A percentile compares a stretch with the other conserved stretches of the same genome.
Conservation (phyloP, 768 basidiomycete genomes). For the Tylopilus sp. region DNA sequence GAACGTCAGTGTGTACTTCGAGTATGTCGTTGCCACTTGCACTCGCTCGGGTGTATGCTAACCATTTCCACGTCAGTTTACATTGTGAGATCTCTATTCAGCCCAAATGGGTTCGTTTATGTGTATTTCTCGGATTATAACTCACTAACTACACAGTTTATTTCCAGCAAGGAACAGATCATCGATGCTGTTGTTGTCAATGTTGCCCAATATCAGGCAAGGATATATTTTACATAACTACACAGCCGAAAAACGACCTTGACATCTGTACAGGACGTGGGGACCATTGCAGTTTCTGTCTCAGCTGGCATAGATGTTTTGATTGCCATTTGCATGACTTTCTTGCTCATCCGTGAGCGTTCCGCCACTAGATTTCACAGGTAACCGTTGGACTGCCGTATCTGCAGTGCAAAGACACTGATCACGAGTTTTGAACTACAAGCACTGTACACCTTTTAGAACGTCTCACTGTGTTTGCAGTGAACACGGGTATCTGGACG, state of each 20-base stretch:
- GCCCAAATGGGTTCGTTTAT: slow-evolving; percentile 1
- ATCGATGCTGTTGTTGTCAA: neutral
- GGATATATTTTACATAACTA: neutral
- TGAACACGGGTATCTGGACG: neutral
- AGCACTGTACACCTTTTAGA: slow-evolving; percentile 7
- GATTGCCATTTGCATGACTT: slow-evolving; percentile 3
- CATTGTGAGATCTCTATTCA: neutral
- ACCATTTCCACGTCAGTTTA: slow-evolving; percentile 1
- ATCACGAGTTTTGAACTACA: neutral
- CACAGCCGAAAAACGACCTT: neutral
- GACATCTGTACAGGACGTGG: neutral
- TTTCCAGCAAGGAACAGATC: slow-evolving; percentile 1
- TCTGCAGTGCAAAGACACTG: neutral
- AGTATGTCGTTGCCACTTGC: neutral
- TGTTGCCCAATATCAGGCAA: neutral
- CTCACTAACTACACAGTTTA: neutral
- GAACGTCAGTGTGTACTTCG: neutral
- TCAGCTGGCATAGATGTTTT: slow-evolving; percentile 2
- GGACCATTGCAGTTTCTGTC: neutral
- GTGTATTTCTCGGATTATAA: neutral
- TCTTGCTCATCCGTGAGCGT: slow-evolving; percentile 1
- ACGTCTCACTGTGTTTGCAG: slow-evolving; percentile 1
- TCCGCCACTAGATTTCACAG: neutral
- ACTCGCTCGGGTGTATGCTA: neutral
- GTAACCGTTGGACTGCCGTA: neutral